These are phyloP conservation scores for Coemansia brasiliensis DNA, from an alignment of 192 early-diverging fungal genomes.

Conservation along the genomic window DNA sequence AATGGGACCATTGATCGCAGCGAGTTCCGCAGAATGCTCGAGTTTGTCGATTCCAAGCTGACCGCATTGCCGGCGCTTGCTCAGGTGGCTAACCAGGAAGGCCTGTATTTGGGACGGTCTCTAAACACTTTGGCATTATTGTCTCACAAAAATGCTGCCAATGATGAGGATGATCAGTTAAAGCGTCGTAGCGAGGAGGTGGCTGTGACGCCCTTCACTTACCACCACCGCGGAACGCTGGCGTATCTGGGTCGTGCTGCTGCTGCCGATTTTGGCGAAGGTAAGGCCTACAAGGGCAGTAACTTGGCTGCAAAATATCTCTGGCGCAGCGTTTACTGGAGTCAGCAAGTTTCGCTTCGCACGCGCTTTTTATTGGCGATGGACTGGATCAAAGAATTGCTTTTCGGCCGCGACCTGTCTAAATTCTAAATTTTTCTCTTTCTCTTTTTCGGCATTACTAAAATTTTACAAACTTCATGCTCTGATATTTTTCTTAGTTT, in stretches of 20 bases:
- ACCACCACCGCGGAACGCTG: slow-evolving; percentile 66
- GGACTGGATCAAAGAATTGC: slow-evolving; percentile 87
- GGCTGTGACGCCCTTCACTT: slow-evolving; percentile 60
- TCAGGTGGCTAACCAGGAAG: slow-evolving; percentile 88
- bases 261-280: slow-evolving; percentile 53
- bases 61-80: slow-evolving; percentile 80
- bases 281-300: slow-evolving; percentile 44
- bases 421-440: slow-evolving; percentile 22
- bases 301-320: slow-evolving; percentile 52
- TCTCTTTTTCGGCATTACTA: slow-evolving; percentile 1
- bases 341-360: slow-evolving; percentile 65
- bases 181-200: slow-evolving; percentile 8
- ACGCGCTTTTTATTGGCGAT: slow-evolving; percentile 78
- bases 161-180: background rate
- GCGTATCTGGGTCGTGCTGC: slow-evolving; percentile 65
- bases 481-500: slow-evolving; percentile 7
- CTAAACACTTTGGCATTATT: slow-evolving; percentile 55
- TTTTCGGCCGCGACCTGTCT: slow-evolving; percentile 88
- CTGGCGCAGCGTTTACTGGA: slow-evolving; percentile 57
- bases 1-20: slow-evolving; percentile 27
- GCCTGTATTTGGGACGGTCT: slow-evolving; percentile 72
- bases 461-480: slow-evolving; percentile 4
- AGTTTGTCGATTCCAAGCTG: slow-evolving; percentile 56
- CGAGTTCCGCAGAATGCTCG: slow-evolving; percentile 48
- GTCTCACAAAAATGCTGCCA: background rate